These are phyloP conservation scores for Cydonia oblonga DNA, from an alignment of 331 rosid genomes.

Conservation along the genomic window DNA sequence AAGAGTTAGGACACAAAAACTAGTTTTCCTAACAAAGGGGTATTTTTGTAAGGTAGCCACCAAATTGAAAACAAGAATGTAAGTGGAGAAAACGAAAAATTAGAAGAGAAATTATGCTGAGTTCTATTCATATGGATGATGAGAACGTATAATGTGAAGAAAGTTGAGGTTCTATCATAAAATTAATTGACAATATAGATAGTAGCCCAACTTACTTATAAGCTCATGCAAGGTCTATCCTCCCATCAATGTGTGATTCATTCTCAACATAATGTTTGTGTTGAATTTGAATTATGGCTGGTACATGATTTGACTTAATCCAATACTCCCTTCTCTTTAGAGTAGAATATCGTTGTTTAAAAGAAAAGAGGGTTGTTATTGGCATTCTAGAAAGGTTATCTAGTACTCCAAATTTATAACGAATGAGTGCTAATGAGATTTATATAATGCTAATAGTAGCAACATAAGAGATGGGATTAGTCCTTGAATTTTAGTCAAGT, in stretches of 20 bases:
- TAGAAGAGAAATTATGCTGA: not conserved
- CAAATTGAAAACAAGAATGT: not conserved
- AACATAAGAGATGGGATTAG: no score
- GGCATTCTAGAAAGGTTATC: no score
- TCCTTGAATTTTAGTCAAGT: no score
- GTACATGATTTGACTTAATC: not conserved
- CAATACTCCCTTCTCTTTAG: no score
- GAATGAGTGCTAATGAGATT: not conserved
- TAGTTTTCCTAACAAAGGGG: conserved; percentile 1
- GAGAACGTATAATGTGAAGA: not conserved
- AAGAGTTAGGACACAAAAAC: conserved; percentile 5
- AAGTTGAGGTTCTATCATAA: no score
- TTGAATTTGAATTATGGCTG: not conserved
- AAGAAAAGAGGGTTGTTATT: not conserved
- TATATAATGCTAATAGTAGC: no score
- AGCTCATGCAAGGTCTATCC: rapidly evolving
- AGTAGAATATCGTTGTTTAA: not conserved
- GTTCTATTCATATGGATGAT: no score
- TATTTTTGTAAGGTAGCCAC: conserved; percentile 1
- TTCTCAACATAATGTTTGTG: not conserved
- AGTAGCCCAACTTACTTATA: no score
- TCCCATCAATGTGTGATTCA: no score
- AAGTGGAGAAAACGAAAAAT: not conserved
- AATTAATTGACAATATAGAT: no score
- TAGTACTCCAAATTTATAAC: not conserved